Percentiles rank a stretch among this genome's conserved stretches.
These are phyloP conservation scores for Glycine latifolia DNA, from an alignment of 306 rosid genomes.

Conservation along the genomic window DNA sequence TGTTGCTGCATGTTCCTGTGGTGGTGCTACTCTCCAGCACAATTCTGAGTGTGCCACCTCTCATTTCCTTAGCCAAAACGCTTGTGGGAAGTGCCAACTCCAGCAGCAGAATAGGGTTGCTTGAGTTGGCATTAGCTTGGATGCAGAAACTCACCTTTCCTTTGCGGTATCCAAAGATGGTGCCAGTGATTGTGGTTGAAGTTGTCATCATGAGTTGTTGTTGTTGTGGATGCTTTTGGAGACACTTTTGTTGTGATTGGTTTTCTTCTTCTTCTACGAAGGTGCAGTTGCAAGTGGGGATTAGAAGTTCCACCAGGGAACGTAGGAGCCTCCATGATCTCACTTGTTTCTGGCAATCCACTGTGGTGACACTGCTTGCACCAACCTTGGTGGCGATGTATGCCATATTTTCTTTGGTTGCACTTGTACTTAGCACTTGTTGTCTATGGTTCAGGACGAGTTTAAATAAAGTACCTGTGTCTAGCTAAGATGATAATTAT, in stretches of 20 bases:
- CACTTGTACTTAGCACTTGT: neutral
- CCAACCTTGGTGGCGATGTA: conserved; percentile 40
- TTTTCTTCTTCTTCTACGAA: conserved; percentile 47
- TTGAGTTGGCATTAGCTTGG: conserved; percentile 59
- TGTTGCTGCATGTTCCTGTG: too few relatives aligned
- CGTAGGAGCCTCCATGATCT: conserved; percentile 94
- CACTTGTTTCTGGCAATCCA: conserved; percentile 93
- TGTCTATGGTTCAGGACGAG: conserved; percentile 30
- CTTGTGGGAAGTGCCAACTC: conserved; percentile 74
- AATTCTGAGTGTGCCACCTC: conserved; percentile 75
- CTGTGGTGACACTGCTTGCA: conserved; percentile 61
- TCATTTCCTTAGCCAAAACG: conserved; percentile 83
- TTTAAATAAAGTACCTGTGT: conserved; percentile 45
- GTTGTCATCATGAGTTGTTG: conserved; percentile 17
- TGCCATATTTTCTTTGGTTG: conserved; percentile 49
- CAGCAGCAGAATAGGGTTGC: conserved; percentile 67
- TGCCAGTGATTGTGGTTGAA: conserved; percentile 62
- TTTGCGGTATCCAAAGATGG: conserved; percentile 74
- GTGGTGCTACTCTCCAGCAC: conserved; percentile 58
- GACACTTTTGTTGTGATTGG: neutral
- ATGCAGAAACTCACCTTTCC: conserved; percentile 79
- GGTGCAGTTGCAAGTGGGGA: conserved; percentile 75
- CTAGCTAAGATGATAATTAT: neutral
- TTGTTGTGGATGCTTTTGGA: neutral
- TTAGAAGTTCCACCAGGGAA: conserved; percentile 68